These are phyloP conservation scores for Prunus armeniaca DNA, from an alignment of 306 rosid species.

Conservation along the genomic window DNA sequence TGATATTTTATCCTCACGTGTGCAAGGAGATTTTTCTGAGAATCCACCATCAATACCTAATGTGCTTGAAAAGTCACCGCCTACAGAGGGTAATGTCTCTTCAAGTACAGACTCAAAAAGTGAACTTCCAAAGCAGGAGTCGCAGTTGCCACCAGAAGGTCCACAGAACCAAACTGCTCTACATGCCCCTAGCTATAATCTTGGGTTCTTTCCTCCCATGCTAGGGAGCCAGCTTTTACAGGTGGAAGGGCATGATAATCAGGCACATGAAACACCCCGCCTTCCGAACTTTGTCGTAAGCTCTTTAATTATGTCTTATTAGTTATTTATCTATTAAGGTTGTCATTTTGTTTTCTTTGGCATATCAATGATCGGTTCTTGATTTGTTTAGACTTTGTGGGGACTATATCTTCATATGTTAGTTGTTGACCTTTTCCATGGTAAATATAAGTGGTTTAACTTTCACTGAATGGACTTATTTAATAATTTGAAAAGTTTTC, in stretches of 20 bases:
- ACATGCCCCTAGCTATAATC: conserved; percentile 24
- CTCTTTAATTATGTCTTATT: background rate
- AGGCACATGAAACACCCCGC: conserved; percentile 25
- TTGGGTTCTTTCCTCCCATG: conserved; percentile 31
- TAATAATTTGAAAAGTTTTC: too few species aligned
- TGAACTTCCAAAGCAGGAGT: conserved; percentile 50
- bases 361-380: background rate
- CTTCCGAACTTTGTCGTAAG: conserved; percentile 35
- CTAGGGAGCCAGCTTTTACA: conserved; percentile 28
- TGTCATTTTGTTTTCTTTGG: background rate
- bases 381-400: background rate
- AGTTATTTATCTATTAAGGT: background rate
- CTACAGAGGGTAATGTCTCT: conserved; percentile 38
- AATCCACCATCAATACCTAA: conserved; percentile 39
- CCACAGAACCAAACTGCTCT: conserved; percentile 34
- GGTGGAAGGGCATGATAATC: conserved; percentile 27
- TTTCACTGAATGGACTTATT: background rate
- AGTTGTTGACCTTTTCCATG: background rate
- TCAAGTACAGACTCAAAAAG: conserved; percentile 32
- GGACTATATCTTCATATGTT: background rate
- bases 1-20: conserved; percentile 30
- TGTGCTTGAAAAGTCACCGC: conserved; percentile 26
- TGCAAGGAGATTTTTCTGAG: conserved; percentile 38
- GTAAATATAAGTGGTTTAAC: background rate
- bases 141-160: conserved; percentile 39